Evolutionary conservation across 1,284 basidiomycete genomes (phyloP).

Genomic region (Boletellus sp.): DNA sequence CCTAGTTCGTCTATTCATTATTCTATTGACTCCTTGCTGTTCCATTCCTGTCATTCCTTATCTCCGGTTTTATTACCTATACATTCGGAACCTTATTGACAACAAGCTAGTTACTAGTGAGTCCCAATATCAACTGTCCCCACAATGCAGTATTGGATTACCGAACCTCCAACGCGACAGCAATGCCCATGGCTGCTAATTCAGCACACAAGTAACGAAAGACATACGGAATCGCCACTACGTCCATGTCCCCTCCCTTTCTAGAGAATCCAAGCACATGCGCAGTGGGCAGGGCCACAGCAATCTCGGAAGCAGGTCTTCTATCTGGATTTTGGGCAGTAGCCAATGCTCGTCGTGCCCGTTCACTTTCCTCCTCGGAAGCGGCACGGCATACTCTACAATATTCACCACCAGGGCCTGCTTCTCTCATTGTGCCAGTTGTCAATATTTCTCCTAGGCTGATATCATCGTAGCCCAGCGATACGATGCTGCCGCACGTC

Average conservation of each 20-base stretch:
- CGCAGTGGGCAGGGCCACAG: conserved; percentile 59
- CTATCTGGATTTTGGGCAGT: conserved; percentile 44
- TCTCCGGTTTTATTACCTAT: conserved; percentile 19
- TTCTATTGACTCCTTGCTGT: conserved; percentile 9
- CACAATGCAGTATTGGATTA: conserved; percentile 20
- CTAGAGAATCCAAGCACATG: conserved; percentile 57
- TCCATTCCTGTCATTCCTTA: conserved; percentile 14
- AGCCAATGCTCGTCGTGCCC: conserved; percentile 51
- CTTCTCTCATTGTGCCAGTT: conserved; percentile 48
- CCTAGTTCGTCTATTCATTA: conserved; percentile 19
- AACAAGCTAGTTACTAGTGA: conserved; percentile 1
- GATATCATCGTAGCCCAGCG: conserved; percentile 88
- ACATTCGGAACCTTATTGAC: conserved; percentile 5
- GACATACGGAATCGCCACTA: conserved; percentile 94
- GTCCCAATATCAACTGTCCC: background rate
- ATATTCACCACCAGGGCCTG: conserved; percentile 81
- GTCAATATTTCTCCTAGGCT: conserved; percentile 63
- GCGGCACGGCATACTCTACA: conserved; percentile 84
- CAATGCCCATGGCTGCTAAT: conserved; percentile 82
- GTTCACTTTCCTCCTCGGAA: conserved; percentile 60
- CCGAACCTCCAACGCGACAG: conserved; percentile 69
- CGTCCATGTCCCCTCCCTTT: conserved; percentile 82
- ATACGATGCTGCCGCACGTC: conserved; percentile 92
- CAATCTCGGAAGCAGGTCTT: conserved; percentile 46
- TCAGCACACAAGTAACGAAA: conserved; percentile 88